Conservation (phyloP, 2,329 filamentous ascomycete species). For the Penicillium rolfsii region DNA sequence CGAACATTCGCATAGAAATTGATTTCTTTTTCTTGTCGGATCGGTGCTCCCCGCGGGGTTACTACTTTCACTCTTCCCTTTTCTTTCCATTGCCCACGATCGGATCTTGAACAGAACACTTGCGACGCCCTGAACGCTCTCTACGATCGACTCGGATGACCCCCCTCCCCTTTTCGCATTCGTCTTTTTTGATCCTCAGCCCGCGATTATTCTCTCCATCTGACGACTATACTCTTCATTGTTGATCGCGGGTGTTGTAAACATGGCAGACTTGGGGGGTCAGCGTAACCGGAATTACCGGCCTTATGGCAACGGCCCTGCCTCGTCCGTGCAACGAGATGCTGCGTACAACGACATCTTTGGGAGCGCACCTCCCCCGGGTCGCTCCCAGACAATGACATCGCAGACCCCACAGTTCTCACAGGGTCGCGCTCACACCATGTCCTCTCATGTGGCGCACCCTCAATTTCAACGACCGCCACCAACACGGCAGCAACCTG, state of each 20-base stretch:
- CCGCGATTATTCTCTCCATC: conserved; percentile 12
- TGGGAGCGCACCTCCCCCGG: conserved; percentile 79
- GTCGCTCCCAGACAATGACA: conserved; percentile 94
- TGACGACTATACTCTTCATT: conserved; percentile 4
- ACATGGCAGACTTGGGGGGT: conserved; percentile 66
- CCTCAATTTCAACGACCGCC: conserved; percentile 49
- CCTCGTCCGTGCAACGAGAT: conserved; percentile 73
- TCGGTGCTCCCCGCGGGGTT: conserved; percentile 19
- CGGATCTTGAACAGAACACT: conserved; percentile 37
- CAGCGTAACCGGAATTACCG: conserved; percentile 65
- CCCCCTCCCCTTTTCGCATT: conserved; percentile 21
- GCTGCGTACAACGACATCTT: conserved; percentile 97
- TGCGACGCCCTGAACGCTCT: conserved; percentile 40
- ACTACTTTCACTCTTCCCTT: conserved; percentile 24
- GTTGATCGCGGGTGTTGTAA: conserved; percentile 17
- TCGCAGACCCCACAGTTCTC: conserved; percentile 68
- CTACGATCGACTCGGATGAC: conserved; percentile 34
- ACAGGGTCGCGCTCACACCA: conserved; percentile 76
- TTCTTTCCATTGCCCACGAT: conserved; percentile 36
- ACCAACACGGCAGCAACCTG: conserved; percentile 47
- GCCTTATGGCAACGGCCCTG: conserved; percentile 56
- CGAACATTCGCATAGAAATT: conserved; percentile 23
- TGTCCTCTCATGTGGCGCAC: conserved; percentile 60
- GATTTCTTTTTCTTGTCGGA: conserved; percentile 19
- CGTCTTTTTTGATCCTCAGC: conserved; percentile 9